These are phyloP conservation scores for Globisporangium perplexum DNA, from an alignment of 352 stramenopile genomes.

Conservation along the genomic window DNA sequence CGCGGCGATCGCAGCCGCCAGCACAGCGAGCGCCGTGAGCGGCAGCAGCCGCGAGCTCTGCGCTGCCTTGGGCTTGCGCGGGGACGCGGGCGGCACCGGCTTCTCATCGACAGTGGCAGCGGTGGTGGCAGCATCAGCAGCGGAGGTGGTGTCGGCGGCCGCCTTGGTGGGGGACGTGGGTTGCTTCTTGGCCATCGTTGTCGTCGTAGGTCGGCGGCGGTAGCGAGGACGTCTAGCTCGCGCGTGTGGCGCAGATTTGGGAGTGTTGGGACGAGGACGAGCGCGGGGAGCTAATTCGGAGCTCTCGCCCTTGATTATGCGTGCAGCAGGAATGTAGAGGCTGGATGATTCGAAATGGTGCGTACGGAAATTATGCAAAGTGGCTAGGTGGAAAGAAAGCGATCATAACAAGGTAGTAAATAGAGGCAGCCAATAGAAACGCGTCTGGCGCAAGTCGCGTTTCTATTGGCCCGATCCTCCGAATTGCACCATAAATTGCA, in stretches of 20 bases:
- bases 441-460: not conserved
- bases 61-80: conserved; percentile 3
- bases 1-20: conserved; percentile 9
- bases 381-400: not conserved
- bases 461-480: conserved; percentile 1
- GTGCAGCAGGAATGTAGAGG: too few species aligned
- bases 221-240: too few species aligned
- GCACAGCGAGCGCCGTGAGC: conserved; percentile 16
- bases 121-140: not conserved
- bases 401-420: not conserved
- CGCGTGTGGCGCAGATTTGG: not conserved
- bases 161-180: not conserved
- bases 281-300: too few species aligned
- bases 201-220: too few species aligned
- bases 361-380: too few species aligned
- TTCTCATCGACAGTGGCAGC: not conserved
- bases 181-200: conserved; percentile 11
- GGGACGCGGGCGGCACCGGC: not conserved
- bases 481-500: not conserved
- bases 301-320: too few species aligned
- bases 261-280: too few species aligned
- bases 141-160: not conserved
- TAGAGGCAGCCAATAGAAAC: not conserved
- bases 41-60: conserved; percentile 9
- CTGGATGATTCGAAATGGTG: not conserved